Conservation (phyloP, 176 grass and related monocot species). For the Carex scoparia region DNA sequence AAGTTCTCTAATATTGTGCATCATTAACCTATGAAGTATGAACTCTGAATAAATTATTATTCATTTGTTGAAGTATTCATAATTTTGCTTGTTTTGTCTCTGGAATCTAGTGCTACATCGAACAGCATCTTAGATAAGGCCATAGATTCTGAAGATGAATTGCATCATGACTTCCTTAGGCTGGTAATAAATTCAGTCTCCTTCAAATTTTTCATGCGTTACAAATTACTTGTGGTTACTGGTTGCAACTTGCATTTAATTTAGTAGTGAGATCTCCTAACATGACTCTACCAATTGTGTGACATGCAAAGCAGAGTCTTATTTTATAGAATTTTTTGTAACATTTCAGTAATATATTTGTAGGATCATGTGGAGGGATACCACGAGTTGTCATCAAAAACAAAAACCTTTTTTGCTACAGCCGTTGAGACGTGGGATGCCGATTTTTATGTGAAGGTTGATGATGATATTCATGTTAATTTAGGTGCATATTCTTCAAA, state of each 20-base stretch:
- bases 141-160: conserved; percentile 74
- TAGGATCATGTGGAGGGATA: conserved; percentile 96
- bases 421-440: conserved; percentile 87
- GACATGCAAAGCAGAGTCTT: too few species aligned
- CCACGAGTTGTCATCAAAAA: conserved; percentile 96
- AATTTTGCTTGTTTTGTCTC: conserved; percentile 14
- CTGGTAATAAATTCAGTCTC: conserved; percentile 45
- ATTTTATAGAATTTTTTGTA: not conserved
- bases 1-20: not conserved
- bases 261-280: not conserved
- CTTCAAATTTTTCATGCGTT: conserved; percentile 7
- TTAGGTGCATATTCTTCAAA: conserved; percentile 52
- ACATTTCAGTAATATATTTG: conserved; percentile 8
- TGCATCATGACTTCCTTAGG: conserved; percentile 87
- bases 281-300: too few species aligned
- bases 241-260: not conserved
- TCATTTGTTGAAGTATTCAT: not conserved
- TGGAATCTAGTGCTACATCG: conserved; percentile 65
- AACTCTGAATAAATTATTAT: not conserved
- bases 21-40: not conserved
- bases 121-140: conserved; percentile 95
- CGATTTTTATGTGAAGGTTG: conserved; percentile 94
- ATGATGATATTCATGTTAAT: conserved; percentile 98
- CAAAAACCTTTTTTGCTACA: conserved; percentile 93
- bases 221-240: not conserved